Evolutionary conservation across 129 eudicot genomes (phyloP), one percentile per base, ranked within the genome.

Genomic region (Chrysanthemum makinoi): DNA sequence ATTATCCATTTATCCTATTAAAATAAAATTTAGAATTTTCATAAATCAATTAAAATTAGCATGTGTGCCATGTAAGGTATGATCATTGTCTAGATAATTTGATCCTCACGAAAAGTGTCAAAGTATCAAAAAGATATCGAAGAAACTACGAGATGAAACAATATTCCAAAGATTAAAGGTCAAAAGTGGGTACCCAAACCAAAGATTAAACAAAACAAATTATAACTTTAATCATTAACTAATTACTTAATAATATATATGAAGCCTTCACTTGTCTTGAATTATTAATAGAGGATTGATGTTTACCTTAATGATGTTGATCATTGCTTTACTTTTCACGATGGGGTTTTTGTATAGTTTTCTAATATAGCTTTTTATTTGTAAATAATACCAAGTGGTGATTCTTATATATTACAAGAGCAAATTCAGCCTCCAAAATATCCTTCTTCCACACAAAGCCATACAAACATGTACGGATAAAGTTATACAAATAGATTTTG

Each of bases 231-330:
- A 48, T 30, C 35, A 30, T 30, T 30, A 20, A 30, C 26, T 35
- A 75, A 22, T 24, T 46, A 66, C 65, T 39, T 57, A 19, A 66
- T 66, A 66, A 66, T 6, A 24, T 10, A 46, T 43, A 47, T 49
- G 48, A 46, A 67, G 74, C 62, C 57, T 24, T 55, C 73, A 12
- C 26, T 26, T 19, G 14, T 19, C 80, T 22, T 66, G 61, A 16
- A 66, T 57, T 65, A 55, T 65, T 43, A 57, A 75, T 39, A 49
- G 55, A 49, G 51, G 48, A 26, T 13, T 57, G 67, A 75, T 68
- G 79, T 22, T 20, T 75, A 22, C 62, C 68, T n/a, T 66, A 57
- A 28, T 75, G 79, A 75, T 75, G 66, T 48, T 75, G 74, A 75
- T 75, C 59, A 17, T 46, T 46, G 79, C 54, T 58, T 75, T 75